Evolutionary conservation across 441 rosid genomes (phyloP), one percentile per base, ranked within the genome.

Genomic region (Hura crepitans): DNA sequence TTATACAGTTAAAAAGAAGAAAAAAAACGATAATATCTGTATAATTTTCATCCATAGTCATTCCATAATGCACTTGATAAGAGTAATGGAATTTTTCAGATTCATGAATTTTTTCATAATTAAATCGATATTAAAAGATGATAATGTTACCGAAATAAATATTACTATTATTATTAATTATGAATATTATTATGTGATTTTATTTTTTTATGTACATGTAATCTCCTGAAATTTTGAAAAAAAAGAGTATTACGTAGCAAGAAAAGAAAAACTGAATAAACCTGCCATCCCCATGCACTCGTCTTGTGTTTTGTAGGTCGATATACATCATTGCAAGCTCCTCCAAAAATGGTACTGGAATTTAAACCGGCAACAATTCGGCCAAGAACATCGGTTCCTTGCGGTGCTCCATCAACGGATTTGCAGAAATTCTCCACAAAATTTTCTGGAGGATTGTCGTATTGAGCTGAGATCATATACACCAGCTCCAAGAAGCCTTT

Each of bases 271-370:
- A n/a, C n/a, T n/a, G n/a, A n/a, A n/a, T n/a, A n/a, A n/a, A 75
- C 75, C 75, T 70, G 78, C 66, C 70, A 70, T 0, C 0, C 17
- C 78, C 78, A 75, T 18, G 56, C 74, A 39, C 39, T 57, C 23
- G 18, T 39, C 22, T 20, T n/a, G 28, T 50, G 0, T 22, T 39
- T 39, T 39, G 0, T 23, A 13, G 59, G 22, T 20, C 30, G 10
- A n/a, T 4, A 15, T 17, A 25, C 7, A 43, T 22, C 1, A 0
- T 0, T 47, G 37, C 56, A 58, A 11, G 0, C 42, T 69, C 22
- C 23, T 13, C 43, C 23, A 2, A 20, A 35, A 30, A 57, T 17
- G 4, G 15, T 17, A 31, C 43, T 59, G 11, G 43, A 43, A 59
- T 59, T 59, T 3, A 31, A 1, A 30, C 63, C 63, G 1, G 63